These are phyloP conservation scores for Aeminium ludgeri DNA, from an alignment of 495 filamentous ascomycete species.

Conservation along the genomic window DNA sequence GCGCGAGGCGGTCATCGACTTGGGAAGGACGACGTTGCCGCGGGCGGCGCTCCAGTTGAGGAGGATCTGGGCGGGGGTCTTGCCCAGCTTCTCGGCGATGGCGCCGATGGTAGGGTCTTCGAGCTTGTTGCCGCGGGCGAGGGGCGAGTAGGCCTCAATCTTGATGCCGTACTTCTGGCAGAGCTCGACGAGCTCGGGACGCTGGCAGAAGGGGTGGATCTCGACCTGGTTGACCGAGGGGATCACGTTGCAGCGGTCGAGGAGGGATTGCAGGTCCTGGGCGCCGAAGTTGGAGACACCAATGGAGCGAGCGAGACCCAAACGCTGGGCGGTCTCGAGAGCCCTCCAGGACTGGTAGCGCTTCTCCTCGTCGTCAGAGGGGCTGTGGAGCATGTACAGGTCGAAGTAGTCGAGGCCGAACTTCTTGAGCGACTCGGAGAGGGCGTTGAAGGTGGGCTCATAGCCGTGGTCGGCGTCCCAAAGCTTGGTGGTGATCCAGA, in stretches of 20 bases:
- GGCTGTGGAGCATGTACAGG: slow-evolving; percentile 71
- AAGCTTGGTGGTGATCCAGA: slow-evolving; percentile 56
- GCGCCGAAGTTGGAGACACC: slow-evolving; percentile 3
- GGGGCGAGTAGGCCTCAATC: slow-evolving; percentile 23
- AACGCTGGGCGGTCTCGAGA: background rate
- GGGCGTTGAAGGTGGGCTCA: background rate
- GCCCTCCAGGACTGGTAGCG: background rate
- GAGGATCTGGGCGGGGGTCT: slow-evolving; percentile 25
- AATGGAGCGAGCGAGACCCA: background rate
- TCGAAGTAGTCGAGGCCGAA: slow-evolving; percentile 80
- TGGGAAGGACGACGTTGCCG: slow-evolving; percentile 31
- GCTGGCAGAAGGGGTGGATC: slow-evolving; percentile 4
- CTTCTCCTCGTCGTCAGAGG: slow-evolving; percentile 18
- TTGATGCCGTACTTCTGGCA: slow-evolving; percentile 1
- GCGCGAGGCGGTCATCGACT: slow-evolving; percentile 29
- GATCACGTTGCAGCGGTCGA: background rate
- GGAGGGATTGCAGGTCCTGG: background rate
- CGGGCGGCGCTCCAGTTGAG: slow-evolving; percentile 31
- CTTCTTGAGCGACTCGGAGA: background rate
- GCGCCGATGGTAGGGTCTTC: slow-evolving; percentile 15
- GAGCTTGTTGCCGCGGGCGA: slow-evolving; percentile 17
- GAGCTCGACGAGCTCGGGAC: background rate
- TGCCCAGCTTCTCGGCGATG: slow-evolving; percentile 19
- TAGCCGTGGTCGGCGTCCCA: slow-evolving; percentile 36
- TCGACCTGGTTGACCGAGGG: slow-evolving; percentile 1